These are phyloP conservation scores for Mercurialis annua DNA, from an alignment of 345 rosid genomes.

Conservation along the genomic window DNA sequence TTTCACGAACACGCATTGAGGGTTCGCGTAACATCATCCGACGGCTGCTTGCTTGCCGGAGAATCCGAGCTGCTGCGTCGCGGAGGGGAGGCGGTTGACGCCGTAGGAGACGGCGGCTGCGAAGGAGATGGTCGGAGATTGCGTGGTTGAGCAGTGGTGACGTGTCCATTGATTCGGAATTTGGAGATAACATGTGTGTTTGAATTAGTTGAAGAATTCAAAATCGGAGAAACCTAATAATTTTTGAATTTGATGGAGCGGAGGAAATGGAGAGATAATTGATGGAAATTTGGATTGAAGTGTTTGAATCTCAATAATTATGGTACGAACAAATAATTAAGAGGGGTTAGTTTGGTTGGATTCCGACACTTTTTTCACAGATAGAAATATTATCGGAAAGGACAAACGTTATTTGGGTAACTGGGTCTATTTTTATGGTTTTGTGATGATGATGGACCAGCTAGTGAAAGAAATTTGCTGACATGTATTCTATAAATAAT, in stretches of 20 bases:
- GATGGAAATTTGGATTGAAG: neutral
- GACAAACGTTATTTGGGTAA: too few relatives aligned
- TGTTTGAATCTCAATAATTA: neutral
- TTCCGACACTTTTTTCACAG: too few relatives aligned
- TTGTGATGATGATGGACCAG: too few relatives aligned
- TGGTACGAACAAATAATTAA: too few relatives aligned
- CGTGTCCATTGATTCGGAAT: conserved; percentile 36
- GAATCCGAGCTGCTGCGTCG: conserved; percentile 59
- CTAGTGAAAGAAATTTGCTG: too few relatives aligned
- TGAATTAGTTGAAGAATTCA: too few relatives aligned
- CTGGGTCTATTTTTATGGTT: too few relatives aligned
- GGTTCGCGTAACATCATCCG: conserved; percentile 79
- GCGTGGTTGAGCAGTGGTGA: conserved; percentile 47
- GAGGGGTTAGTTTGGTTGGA: too few relatives aligned
- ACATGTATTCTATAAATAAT: too few relatives aligned
- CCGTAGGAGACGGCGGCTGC: conserved; percentile 54
- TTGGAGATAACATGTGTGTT: conserved; percentile 33
- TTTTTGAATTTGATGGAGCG: neutral
- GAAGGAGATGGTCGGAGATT: conserved; percentile 44
- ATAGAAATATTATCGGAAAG: too few relatives aligned
- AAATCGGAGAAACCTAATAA: too few relatives aligned
- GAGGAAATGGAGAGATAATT: neutral
- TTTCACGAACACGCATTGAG: conserved; percentile 73
- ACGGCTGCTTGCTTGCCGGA: conserved; percentile 75
- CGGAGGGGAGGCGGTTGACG: conserved; percentile 55